Conservation (phyloP, 257 asterid genomes). For the Penstemon eatonii region DNA sequence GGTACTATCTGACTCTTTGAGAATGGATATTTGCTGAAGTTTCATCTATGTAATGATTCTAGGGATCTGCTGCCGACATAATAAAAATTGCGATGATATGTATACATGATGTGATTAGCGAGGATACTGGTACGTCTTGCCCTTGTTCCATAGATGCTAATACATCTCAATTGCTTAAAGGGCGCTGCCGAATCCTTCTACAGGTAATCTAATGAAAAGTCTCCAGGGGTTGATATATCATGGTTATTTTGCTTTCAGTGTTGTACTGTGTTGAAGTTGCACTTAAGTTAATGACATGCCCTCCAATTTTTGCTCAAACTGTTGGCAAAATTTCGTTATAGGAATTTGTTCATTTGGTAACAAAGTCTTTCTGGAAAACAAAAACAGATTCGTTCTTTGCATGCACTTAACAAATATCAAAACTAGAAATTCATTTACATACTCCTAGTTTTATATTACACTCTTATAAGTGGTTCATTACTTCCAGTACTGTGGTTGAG, state of each 20-base stretch:
- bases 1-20: background rate
- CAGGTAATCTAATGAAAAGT: slow-evolving; percentile 55
- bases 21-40: slow-evolving; percentile 16
- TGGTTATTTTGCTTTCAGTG: slow-evolving; percentile 16
- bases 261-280: slow-evolving; percentile 2
- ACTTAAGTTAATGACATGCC: slow-evolving; percentile 14
- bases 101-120: slow-evolving; percentile 62
- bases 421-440: background rate
- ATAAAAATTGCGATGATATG: slow-evolving; percentile 86
- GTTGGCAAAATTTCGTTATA: background rate
- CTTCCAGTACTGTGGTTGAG: background rate
- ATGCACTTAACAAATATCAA: background rate
- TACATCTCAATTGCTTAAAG: slow-evolving; percentile 66
- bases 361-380: slow-evolving; percentile 6
- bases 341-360: slow-evolving; percentile 8
- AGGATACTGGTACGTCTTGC: slow-evolving; percentile 48
- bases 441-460: slow-evolving; percentile 2
- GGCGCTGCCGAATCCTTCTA: slow-evolving; percentile 82
- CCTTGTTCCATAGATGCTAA: slow-evolving; percentile 48
- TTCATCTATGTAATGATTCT: slow-evolving; percentile 25
- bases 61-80: slow-evolving; percentile 99
- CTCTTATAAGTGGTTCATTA: background rate
- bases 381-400: background rate
- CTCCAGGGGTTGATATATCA: slow-evolving; percentile 12
- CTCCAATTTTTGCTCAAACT: slow-evolving; percentile 6